Conservation (phyloP, 371 early-diverging fungal genomes). For the Rhizopus stolonifer region DNA sequence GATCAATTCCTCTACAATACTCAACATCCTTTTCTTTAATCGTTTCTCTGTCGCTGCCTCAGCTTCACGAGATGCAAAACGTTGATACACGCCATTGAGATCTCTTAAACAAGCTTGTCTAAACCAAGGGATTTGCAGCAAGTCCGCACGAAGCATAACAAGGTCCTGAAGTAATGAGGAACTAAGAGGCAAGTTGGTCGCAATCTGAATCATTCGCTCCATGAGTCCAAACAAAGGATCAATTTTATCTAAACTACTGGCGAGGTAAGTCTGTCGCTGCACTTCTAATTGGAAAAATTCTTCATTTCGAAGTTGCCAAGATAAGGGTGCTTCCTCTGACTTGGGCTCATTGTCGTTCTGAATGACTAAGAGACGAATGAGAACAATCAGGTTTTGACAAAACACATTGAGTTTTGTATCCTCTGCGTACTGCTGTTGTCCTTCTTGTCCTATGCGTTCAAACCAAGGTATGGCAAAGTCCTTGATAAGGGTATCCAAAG, state of each 20-base stretch:
- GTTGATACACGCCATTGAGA: constrained; percentile 47
- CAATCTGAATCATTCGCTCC: constrained; percentile 36
- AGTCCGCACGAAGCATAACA: constrained; percentile 38
- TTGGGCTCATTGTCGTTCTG: constrained; percentile 31
- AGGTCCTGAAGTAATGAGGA: constrained; percentile 40
- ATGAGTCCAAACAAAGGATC: constrained; percentile 44
- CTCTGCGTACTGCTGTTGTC: constrained; percentile 32
- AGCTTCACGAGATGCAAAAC: constrained; percentile 36
- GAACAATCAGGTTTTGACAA: constrained; percentile 47
- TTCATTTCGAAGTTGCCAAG: constrained; percentile 36
- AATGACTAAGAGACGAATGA: constrained; percentile 51
- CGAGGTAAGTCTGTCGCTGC: constrained; percentile 31
- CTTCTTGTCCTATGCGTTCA: constrained; percentile 34
- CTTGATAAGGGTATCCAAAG: constrained; percentile 40
- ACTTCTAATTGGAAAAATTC: constrained; percentile 36
- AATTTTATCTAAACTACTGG: constrained; percentile 35
- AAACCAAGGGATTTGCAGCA: constrained; percentile 44
- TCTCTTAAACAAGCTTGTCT: constrained; percentile 48
- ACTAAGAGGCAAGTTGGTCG: constrained; percentile 41
- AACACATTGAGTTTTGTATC: constrained; percentile 36
- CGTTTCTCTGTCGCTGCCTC: constrained; percentile 30
- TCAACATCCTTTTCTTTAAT: constrained; percentile 43
- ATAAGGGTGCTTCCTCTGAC: constrained; percentile 12
- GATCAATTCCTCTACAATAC: constrained; percentile 44
- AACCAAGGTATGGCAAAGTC: constrained; percentile 47